Conservation (phyloP, 768 basidiomycete species). For the Amanita exitialis region DNA sequence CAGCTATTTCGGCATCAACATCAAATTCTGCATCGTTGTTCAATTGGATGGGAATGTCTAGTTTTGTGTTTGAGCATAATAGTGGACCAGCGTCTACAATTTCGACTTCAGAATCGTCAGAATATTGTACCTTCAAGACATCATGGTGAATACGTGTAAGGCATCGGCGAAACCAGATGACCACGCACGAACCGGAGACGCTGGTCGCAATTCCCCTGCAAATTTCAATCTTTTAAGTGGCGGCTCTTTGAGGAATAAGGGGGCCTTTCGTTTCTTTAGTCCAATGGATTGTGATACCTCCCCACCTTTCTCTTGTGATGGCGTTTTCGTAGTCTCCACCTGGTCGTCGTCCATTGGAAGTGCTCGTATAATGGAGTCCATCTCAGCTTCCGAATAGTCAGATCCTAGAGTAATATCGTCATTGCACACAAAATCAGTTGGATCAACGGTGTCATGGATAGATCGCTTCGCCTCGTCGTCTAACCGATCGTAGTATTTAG, state of each 20-base stretch:
- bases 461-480: background rate
- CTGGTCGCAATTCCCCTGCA: background rate
- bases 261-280: constrained; percentile 3
- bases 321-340: background rate
- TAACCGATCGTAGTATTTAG: background rate
- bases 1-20: constrained; percentile 17
- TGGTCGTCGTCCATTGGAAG: constrained; percentile 10
- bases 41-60: background rate
- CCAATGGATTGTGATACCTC: background rate
- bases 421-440: background rate
- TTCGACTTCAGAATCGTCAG: background rate
- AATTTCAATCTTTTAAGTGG: background rate
- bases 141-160: background rate
- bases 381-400: constrained; percentile 28
- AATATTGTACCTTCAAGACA: no score
- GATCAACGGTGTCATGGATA: background rate
- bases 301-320: background rate
- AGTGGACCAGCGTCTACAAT: background rate
- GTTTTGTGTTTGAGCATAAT: background rate
- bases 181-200: background rate
- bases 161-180: background rate
- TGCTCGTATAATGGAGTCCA: constrained; percentile 14
- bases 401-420: constrained; percentile 12
- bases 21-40: background rate
- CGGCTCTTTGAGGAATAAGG: background rate